phyloP scores from a whole-genome alignment of 2,329 filamentous ascomycete genomes.

The Dothistroma pini region DNA sequence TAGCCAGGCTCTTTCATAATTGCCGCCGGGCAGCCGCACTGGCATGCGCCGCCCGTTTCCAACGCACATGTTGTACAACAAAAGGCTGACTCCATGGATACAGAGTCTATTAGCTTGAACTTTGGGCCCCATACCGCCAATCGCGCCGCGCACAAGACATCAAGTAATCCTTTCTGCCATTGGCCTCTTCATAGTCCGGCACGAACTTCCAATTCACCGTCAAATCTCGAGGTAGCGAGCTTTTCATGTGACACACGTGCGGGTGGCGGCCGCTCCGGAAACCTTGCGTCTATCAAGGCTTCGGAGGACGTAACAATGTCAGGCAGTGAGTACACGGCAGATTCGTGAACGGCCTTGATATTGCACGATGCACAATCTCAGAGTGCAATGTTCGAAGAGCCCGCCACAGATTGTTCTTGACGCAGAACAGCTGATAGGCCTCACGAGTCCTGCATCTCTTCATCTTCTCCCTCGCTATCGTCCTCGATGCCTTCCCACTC shows the following conservation, averaged over 20 bases:
- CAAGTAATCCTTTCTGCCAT: not conserved
- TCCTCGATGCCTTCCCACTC: constrained; percentile 33
- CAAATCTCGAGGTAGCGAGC: constrained; percentile 1
- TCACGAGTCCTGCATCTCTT: constrained; percentile 30
- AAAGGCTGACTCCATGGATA: constrained; percentile 18
- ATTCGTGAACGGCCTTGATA: not conserved
- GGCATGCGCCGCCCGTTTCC: constrained; percentile 28
- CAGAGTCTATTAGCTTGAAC: constrained; percentile 22
- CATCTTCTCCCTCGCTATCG: constrained; percentile 26
- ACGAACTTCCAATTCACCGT: constrained; percentile 8
- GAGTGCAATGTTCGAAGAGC: not conserved
- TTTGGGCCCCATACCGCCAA: constrained; percentile 18
- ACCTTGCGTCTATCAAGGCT: constrained; percentile 5
- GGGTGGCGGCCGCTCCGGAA: constrained; percentile 17
- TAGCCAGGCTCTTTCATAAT: constrained; percentile 18
- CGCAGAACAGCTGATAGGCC: not conserved
- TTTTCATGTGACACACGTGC: constrained; percentile 6
- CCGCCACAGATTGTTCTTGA: not conserved
- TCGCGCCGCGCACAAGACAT: constrained; percentile 4
- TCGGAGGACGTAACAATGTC: not conserved
- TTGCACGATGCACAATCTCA: not conserved
- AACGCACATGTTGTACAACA: constrained; percentile 21
- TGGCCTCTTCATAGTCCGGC: not conserved
- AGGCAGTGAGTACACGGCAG: not conserved
- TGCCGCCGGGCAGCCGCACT: constrained; percentile 23